These are phyloP conservation scores for Mortierella sp. DNA, from an alignment of 371 early-diverging fungal genomes.

Conservation along the genomic window DNA sequence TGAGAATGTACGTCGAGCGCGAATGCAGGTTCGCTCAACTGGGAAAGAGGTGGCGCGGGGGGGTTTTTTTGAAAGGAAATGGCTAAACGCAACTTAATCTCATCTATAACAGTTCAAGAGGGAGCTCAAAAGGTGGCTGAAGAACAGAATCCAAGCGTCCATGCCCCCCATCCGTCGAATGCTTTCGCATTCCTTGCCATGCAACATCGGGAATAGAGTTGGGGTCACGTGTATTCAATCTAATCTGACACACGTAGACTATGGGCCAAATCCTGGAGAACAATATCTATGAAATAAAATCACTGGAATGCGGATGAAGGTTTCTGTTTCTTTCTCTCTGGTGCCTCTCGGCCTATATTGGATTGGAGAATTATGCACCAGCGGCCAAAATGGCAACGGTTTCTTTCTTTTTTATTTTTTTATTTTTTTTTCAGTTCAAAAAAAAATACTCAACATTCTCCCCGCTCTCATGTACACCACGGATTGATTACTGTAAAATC, in stretches of 20 bases:
- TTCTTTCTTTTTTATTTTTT: not conserved
- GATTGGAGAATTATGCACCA: too few species aligned
- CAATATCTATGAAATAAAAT: too few species aligned
- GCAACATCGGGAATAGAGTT: too few species aligned
- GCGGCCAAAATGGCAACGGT: too few species aligned
- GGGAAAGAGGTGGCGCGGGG: not conserved
- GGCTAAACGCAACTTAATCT: not conserved
- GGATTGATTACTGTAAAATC: not conserved
- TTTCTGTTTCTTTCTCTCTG: too few species aligned
- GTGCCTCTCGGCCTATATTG: too few species aligned
- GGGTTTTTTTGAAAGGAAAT: not conserved
- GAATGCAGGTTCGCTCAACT: not conserved
- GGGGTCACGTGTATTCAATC: not conserved
- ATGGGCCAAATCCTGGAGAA: too few species aligned
- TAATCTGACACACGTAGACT: too few species aligned
- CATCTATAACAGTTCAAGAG: not conserved
- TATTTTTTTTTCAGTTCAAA: not conserved
- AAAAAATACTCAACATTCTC: not conserved
- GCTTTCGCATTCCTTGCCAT: not conserved
- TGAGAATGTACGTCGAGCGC: not conserved
- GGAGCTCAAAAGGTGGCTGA: constrained; percentile 2
- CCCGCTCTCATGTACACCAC: not conserved
- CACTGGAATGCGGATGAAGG: too few species aligned
- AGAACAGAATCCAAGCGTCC: constrained; percentile 4
- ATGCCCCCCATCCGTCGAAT: constrained; percentile 4